These are phyloP conservation scores for Dryas drummondii DNA, from an alignment of 306 rosid species.

Conservation along the genomic window DNA sequence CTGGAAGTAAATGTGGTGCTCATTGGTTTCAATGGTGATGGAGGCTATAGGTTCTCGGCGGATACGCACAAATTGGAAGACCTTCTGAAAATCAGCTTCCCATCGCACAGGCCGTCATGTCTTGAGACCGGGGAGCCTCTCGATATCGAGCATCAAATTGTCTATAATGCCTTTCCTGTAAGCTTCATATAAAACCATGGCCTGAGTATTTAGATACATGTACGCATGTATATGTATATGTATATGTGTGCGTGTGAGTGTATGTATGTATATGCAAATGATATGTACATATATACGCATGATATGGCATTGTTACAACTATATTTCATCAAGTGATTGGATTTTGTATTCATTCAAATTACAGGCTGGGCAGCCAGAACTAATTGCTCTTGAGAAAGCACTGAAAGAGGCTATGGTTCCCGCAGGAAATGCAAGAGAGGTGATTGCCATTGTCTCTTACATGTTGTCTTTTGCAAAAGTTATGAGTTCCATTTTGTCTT, in stretches of 20 bases:
- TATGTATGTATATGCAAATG: not conserved
- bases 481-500: not conserved
- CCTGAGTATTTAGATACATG: not conserved
- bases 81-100: constrained; percentile 68
- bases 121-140: constrained; percentile 84
- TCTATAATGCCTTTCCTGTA: constrained; percentile 75
- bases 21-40: constrained; percentile 76
- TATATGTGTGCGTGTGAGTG: not conserved
- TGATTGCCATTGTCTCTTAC: constrained; percentile 24
- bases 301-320: not conserved
- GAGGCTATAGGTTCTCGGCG: constrained; percentile 68
- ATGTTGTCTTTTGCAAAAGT: not conserved
- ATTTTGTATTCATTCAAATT: constrained; percentile 6
- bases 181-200: constrained; percentile 21
- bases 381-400: constrained; percentile 83
- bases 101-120: constrained; percentile 84
- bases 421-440: constrained; percentile 91
- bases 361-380: constrained; percentile 90
- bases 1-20: constrained; percentile 91
- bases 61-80: constrained; percentile 74
- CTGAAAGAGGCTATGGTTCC: constrained; percentile 84
- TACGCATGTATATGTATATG: not conserved
- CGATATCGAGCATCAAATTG: constrained; percentile 84
- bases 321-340: not conserved
- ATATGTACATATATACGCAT: too few species aligned